Conservation (phyloP, 305 asterid genomes). For the Fraxinus floribunda region DNA sequence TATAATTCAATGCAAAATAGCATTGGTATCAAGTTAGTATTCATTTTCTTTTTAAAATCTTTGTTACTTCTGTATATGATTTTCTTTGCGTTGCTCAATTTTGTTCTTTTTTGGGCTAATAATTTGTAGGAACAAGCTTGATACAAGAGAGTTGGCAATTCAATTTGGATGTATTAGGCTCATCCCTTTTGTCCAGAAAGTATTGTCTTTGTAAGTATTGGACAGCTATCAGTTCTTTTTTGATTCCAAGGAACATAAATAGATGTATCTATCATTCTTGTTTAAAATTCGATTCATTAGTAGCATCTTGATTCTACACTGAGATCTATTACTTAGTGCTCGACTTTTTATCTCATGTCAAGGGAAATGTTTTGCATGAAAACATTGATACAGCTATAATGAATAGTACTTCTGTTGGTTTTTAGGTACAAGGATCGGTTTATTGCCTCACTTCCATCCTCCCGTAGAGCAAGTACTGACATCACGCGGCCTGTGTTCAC, state of each 20-base stretch:
- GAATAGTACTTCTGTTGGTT: neutral
- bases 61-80: neutral
- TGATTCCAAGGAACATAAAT: neutral
- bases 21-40: conserved; percentile 72
- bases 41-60: conserved; percentile 7
- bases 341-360: neutral
- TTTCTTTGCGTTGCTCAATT: neutral
- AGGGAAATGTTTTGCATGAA: neutral
- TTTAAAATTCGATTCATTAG: neutral
- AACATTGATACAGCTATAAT: neutral
- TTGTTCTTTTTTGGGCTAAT: neutral
- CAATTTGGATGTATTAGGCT: conserved; percentile 92
- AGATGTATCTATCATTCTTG: neutral
- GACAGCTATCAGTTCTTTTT: neutral
- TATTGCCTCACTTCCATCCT: conserved; percentile 75
- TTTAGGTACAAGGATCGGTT: conserved; percentile 77
- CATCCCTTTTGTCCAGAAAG: conserved; percentile 71
- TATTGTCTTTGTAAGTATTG: conserved; percentile 60
- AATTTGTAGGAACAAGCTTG: conserved; percentile 68
- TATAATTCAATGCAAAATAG: conserved; percentile 90
- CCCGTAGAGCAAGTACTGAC: conserved; percentile 77
- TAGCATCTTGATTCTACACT: neutral
- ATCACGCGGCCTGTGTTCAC: conserved; percentile 77
- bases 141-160: conserved; percentile 77
- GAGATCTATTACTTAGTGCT: neutral